Conservation (phyloP, 2,329 filamentous ascomycete species). For the Anthostomella pinea region DNA sequence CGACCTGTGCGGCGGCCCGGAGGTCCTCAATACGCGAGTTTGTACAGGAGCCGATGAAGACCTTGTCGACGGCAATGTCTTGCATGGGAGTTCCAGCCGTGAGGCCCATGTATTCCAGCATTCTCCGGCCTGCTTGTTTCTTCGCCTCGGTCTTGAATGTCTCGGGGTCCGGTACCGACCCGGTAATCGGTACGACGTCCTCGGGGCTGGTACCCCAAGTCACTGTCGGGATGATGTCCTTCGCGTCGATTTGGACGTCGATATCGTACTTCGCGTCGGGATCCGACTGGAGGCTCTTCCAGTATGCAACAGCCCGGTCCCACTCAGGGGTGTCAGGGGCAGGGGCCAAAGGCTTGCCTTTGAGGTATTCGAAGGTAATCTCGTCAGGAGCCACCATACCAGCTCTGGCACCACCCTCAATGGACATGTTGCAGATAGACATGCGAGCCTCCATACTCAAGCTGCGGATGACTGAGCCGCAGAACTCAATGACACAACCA, state of each 20-base stretch:
- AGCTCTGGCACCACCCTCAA: constrained; percentile 90
- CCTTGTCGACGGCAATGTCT: constrained; percentile 89
- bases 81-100: constrained; percentile 83
- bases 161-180: constrained; percentile 84
- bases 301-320: constrained; percentile 85
- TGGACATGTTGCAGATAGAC: constrained; percentile 99
- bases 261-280: constrained; percentile 85
- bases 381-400: constrained; percentile 97
- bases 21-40: constrained; percentile 97
- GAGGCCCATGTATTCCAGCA: constrained; percentile 95
- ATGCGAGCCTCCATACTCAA: constrained; percentile 97
- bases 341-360: constrained; percentile 84
- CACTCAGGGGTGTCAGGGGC: constrained; percentile 81
- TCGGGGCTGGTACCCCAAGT: constrained; percentile 98
- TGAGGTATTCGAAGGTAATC: constrained; percentile 91
- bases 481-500: constrained; percentile 94
- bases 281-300: constrained; percentile 82
- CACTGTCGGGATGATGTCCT: constrained; percentile 89
- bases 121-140: constrained; percentile 74
- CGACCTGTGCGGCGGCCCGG: constrained; percentile 78
- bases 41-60: constrained; percentile 97
- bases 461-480: constrained; percentile 83
- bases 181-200: constrained; percentile 92
- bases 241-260: constrained; percentile 84
- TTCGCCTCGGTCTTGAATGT: constrained; percentile 78